phyloP scores from a whole-genome alignment of 1,284 basidiomycete genomes.

The Neonothopanus nambi region DNA sequence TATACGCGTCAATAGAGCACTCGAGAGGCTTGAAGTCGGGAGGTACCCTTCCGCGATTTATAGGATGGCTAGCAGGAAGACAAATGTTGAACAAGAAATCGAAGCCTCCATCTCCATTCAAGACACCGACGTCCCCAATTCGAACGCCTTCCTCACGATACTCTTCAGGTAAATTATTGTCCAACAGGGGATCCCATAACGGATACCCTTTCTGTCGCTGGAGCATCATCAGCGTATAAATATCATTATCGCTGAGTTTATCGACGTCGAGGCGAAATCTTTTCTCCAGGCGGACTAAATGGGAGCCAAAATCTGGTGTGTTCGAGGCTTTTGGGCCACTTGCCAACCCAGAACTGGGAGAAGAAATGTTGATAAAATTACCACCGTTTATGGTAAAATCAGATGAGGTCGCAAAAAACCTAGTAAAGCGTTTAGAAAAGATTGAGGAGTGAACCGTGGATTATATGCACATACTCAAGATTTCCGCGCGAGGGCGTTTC shows the following conservation, averaged over 20 bases:
- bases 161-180: neutral
- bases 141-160: neutral
- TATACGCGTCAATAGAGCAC: neutral
- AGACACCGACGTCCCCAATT: constrained; percentile 6
- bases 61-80: neutral
- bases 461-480: too few species aligned
- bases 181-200: neutral
- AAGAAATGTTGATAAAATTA: too few species aligned
- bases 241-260: neutral
- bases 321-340: too few species aligned
- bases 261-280: too few species aligned
- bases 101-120: constrained; percentile 5
- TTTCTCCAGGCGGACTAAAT: too few species aligned
- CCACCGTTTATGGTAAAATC: too few species aligned
- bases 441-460: too few species aligned
- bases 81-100: constrained; percentile 12
- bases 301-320: too few species aligned
- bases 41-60: constrained; percentile 6
- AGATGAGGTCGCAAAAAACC: too few species aligned
- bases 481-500: too few species aligned
- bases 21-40: constrained; percentile 3
- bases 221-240: constrained; percentile 1
- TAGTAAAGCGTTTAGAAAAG: too few species aligned
- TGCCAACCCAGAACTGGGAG: too few species aligned
- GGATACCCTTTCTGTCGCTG: constrained; percentile 5